phyloP scores from a whole-genome alignment of 768 basidiomycete species.

The Suillus variegatus region DNA sequence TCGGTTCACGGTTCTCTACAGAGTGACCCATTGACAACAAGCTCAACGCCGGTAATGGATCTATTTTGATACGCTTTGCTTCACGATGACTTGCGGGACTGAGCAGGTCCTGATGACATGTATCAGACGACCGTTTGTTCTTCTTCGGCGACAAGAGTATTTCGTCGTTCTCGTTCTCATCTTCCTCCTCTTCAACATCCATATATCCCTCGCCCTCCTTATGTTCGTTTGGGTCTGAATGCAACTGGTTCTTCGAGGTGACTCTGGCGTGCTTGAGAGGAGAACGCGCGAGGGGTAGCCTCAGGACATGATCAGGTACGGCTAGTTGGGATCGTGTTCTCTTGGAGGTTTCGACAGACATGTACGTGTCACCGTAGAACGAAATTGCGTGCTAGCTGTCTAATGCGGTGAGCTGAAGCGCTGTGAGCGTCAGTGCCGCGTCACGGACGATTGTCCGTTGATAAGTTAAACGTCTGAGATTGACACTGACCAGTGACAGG shows the following conservation, averaged over 20 bases:
- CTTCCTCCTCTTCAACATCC: slow-evolving; percentile 27
- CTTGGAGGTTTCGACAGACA: slow-evolving; percentile 12
- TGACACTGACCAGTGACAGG: neutral
- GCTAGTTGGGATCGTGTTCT: slow-evolving; percentile 55
- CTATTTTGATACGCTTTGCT: slow-evolving; percentile 27
- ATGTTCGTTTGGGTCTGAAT: slow-evolving; percentile 1
- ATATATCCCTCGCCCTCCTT: slow-evolving; percentile 1
- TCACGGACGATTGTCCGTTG: slow-evolving; percentile 1
- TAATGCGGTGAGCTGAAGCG: neutral
- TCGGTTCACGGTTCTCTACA: slow-evolving; percentile 6
- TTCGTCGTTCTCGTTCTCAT: slow-evolving; percentile 42
- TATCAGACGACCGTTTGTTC: slow-evolving; percentile 34
- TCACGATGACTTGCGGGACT: slow-evolving; percentile 18
- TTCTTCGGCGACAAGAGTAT: slow-evolving; percentile 34
- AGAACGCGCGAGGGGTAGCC: slow-evolving; percentile 44
- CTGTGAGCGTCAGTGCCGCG: neutral
- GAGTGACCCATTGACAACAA: slow-evolving; percentile 10
- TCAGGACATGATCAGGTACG: slow-evolving; percentile 47
- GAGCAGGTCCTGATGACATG: slow-evolving; percentile 13
- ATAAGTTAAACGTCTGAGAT: neutral
- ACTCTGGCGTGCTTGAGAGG: slow-evolving; percentile 55
- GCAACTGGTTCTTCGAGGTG: slow-evolving; percentile 15
- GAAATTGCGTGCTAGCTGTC: neutral
- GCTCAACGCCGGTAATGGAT: slow-evolving; percentile 19
- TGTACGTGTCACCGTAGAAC: neutral